phyloP scores from a whole-genome alignment of 2,329 filamentous ascomycete species.

The Aureobasidium pullulans region DNA sequence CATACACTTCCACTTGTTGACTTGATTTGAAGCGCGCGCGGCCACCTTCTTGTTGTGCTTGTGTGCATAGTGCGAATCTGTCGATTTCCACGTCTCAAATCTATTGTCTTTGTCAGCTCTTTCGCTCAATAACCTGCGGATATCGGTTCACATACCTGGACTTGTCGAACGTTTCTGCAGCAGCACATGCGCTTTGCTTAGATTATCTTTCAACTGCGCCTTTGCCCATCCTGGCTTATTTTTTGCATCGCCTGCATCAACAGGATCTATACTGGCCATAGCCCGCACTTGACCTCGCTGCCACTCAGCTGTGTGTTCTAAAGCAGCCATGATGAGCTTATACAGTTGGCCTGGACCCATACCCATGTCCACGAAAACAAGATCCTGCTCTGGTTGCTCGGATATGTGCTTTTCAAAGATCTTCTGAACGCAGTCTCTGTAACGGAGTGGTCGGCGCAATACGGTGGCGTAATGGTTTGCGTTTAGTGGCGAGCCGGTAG shows the following conservation, averaged over 20 bases:
- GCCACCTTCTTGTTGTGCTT: too few species aligned
- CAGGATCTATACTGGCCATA: background rate
- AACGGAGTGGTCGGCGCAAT: background rate
- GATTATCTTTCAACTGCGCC: background rate
- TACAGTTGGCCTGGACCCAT: conserved; percentile 1
- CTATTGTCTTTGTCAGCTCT: too few species aligned
- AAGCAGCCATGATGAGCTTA: background rate
- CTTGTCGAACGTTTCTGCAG: too few species aligned
- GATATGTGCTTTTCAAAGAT: background rate
- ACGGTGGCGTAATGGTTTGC: background rate
- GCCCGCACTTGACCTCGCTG: background rate
- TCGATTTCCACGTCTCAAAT: too few species aligned
- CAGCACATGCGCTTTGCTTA: background rate
- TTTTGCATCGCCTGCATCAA: background rate
- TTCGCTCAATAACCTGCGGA: too few species aligned
- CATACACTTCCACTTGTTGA: too few species aligned
- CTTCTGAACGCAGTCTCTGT: background rate
- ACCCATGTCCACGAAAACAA: background rate
- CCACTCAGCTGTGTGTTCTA: background rate
- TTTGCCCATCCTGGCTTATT: background rate
- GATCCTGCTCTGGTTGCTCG: background rate
- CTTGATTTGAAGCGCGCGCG: too few species aligned
- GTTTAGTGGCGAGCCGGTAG: background rate
- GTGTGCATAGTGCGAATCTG: too few species aligned
- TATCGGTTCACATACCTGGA: too few species aligned